phyloP scores from a whole-genome alignment of 2,329 filamentous ascomycete species.

The Fusarium chuoi region DNA sequence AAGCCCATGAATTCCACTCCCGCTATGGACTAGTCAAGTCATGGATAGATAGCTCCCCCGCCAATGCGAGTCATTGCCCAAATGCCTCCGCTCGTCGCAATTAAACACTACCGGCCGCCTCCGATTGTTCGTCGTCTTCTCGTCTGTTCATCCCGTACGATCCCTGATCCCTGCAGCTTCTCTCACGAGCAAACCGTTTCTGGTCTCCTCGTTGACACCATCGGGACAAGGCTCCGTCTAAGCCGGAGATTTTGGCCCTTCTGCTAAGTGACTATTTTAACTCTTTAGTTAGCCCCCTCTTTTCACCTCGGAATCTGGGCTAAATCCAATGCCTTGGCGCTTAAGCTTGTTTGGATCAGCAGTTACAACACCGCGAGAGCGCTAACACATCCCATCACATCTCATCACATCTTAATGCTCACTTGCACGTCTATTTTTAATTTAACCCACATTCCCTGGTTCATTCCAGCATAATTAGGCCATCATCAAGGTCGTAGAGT shows the following conservation, averaged over 20 bases:
- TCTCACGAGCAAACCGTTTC: neutral
- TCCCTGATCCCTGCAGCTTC: constrained; percentile 28
- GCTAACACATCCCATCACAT: constrained; percentile 41
- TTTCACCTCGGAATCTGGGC: constrained; percentile 38
- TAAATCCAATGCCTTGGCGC: constrained; percentile 43
- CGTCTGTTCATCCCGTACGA: constrained; percentile 23
- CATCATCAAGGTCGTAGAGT: neutral
- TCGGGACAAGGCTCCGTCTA: constrained; percentile 11
- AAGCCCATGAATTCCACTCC: constrained; percentile 15
- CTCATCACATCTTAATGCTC: constrained; percentile 29
- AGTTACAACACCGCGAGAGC: constrained; percentile 35
- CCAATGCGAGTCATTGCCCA: constrained; percentile 45
- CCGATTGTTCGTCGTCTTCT: constrained; percentile 25
- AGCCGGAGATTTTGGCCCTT: constrained; percentile 29
- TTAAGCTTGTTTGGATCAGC: constrained; percentile 37
- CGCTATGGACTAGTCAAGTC: constrained; percentile 26
- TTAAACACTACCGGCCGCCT: constrained; percentile 34
- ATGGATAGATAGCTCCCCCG: constrained; percentile 29
- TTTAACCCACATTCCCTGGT: constrained; percentile 44
- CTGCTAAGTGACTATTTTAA: constrained; percentile 4
- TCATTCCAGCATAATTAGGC: constrained; percentile 36
- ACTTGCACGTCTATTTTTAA: constrained; percentile 50
- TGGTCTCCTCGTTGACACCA: constrained; percentile 2
- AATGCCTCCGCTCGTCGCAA: constrained; percentile 22
- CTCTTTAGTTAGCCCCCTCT: constrained; percentile 27